Evolutionary conservation across 73 alveolate species (phyloP).

Genomic region (Paramecium octaurelia): DNA sequence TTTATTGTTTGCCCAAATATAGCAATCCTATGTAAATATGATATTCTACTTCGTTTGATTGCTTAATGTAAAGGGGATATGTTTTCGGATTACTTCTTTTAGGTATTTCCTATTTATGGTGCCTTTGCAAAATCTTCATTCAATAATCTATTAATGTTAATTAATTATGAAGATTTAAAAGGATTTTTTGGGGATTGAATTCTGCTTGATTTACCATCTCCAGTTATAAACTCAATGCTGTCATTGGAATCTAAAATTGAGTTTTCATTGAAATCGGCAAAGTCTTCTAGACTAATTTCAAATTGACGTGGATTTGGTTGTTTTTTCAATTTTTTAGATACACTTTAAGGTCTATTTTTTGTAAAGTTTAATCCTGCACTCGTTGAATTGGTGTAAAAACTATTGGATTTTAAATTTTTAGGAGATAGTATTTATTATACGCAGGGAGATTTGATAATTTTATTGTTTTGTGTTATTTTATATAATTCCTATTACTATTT

Average conservation of each 20-base stretch:
- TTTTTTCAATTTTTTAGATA: not conserved
- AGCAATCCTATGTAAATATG: not conserved
- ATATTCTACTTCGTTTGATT: not conserved
- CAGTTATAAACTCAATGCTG: not conserved
- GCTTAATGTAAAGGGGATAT: not conserved
- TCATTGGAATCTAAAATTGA: slow-evolving; percentile 31
- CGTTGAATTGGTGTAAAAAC: slow-evolving; percentile 13
- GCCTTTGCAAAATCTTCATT: not conserved
- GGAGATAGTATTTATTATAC: slow-evolving; percentile 6
- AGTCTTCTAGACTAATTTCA: slow-evolving; percentile 37
- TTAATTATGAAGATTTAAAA: not conserved
- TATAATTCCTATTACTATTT: not conserved
- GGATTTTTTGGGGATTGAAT: not conserved
- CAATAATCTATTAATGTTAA: not conserved
- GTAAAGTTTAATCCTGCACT: slow-evolving; percentile 18
- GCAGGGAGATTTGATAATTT: not conserved
- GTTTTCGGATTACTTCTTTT: not conserved
- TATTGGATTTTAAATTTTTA: not conserved
- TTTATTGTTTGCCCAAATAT: not conserved
- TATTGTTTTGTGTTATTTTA: not conserved
- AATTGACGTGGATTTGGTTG: not conserved
- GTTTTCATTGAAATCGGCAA: slow-evolving; percentile 29
- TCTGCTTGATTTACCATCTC: not conserved
- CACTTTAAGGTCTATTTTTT: slow-evolving; percentile 11
- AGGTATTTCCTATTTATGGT: not conserved